phyloP scores from a whole-genome alignment of 495 filamentous ascomycete genomes.

The Penicillium mononematosum region DNA sequence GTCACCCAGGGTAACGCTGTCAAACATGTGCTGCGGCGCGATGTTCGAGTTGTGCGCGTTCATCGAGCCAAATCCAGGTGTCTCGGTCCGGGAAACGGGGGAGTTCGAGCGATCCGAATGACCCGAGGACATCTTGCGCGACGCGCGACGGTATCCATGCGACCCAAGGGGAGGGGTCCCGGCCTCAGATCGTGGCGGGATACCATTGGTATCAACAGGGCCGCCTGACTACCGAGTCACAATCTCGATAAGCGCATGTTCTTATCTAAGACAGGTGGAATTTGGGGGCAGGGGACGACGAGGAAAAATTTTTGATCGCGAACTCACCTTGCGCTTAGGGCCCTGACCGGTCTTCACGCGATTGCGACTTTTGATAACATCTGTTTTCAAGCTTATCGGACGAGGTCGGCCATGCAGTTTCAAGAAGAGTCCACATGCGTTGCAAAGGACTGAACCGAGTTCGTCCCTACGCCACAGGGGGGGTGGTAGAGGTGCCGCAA shows the following conservation, averaged over 20 bases:
- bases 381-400: constrained; percentile 95
- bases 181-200: constrained; percentile 57
- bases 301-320: constrained; percentile 27
- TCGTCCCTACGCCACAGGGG: constrained; percentile 98
- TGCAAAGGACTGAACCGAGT: constrained; percentile 94
- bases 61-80: constrained; percentile 65
- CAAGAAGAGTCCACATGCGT: constrained; percentile 95
- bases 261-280: constrained; percentile 20
- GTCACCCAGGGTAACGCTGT: constrained; percentile 65
- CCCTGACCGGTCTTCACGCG: constrained; percentile 89
- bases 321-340: constrained; percentile 82
- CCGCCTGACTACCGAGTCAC: constrained; percentile 42
- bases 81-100: constrained; percentile 82
- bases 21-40: constrained; percentile 75
- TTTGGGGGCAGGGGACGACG: constrained; percentile 6
- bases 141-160: constrained; percentile 61
- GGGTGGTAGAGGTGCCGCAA: constrained; percentile 92
- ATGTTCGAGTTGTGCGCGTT: constrained; percentile 69
- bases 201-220: constrained; percentile 56
- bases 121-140: constrained; percentile 69
- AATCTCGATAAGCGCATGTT: constrained; percentile 32
- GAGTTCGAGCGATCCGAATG: constrained; percentile 78
- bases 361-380: constrained; percentile 99
- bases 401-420: constrained; percentile 93
- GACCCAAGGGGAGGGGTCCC: constrained; percentile 52